Evolutionary conservation across 441 rosid genomes (phyloP), one percentile per base, ranked within the genome.

Genomic region (Macaranga tanarius): DNA sequence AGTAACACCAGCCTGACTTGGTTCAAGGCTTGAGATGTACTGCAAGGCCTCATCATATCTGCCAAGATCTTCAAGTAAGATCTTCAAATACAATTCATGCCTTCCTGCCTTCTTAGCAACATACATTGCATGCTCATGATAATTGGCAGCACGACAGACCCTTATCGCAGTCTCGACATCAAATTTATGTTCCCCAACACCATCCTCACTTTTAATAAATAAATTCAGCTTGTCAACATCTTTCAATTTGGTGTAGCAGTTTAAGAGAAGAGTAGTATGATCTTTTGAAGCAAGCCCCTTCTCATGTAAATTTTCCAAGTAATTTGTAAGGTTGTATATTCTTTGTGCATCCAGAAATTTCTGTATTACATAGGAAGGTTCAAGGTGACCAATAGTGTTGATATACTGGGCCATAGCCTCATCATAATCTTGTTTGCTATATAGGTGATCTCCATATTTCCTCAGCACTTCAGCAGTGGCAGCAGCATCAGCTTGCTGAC

Each of bases 71-170:
- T 93, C 99, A 45, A 93, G 97, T 79, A 95, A 83, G 81, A 95
- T 95, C 83, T 95, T 95, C 62, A 95, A 76, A 81, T 93, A 95
- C 91, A 90, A 87, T 76, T 95, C 98, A 85, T 95, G 99, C 77
- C 89, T 88, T 72, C 98, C 97, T 44, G 99, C 96, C 85, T 92
- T 95, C 88, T 89, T 90, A 15, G 99, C 99, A 69, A 93, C 99
- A 79, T 91, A 91, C 98, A 95, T 95, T 20, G 99, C 98, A 76
- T 95, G 99, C 83, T 93, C 99, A 31, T 95, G 98, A 84, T 93
- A 95, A 75, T 90, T 95, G 75, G 99, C 97, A 72, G 98, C 92
- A 62, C 97, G 97, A 56, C 99, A 95, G 69, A 95, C 99, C 86
- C 96, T 87, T 75, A 93, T 93, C 64, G 99, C 98, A 69, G 99